A percentile compares a stretch with the other conserved stretches of the same genome.
phyloP scores from a whole-genome alignment of 345 rosid species.

The Gossypium anomalum region DNA sequence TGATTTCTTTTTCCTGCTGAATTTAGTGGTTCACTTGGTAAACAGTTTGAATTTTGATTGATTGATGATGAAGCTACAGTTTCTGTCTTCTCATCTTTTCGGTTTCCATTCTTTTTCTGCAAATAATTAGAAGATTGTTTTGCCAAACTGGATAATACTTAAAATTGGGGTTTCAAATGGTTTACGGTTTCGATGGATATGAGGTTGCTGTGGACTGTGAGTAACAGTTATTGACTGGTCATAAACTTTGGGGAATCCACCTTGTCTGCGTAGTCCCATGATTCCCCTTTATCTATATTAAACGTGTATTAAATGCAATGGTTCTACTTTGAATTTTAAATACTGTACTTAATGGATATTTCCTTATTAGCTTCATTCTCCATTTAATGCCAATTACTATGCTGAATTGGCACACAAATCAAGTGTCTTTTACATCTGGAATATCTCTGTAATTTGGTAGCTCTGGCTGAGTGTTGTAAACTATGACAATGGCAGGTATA shows the following conservation, averaged over 20 bases:
- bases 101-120: background rate
- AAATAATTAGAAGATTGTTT: background rate
- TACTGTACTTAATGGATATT: background rate
- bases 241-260: slow-evolving; percentile 27
- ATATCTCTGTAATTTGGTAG: slow-evolving; percentile 1
- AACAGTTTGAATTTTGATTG: background rate
- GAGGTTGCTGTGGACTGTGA: background rate
- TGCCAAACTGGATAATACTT: background rate
- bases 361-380: background rate
- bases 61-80: background rate
- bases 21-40: background rate
- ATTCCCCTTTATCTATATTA: background rate
- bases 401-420: background rate
- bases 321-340: background rate
- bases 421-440: background rate
- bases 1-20: background rate
- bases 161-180: background rate
- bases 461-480: slow-evolving; percentile 1
- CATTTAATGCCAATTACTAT: background rate
- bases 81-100: no score
- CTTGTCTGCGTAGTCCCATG: slow-evolving; percentile 13
- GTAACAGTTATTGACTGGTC: background rate
- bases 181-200: slow-evolving; percentile 3
- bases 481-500: slow-evolving; percentile 37
- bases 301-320: background rate